A percentile compares a stretch with the other conserved stretches of the same genome.
These are phyloP conservation scores for Cryphonectria nitschkei DNA, from an alignment of 2,329 filamentous ascomycete genomes.

Conservation along the genomic window DNA sequence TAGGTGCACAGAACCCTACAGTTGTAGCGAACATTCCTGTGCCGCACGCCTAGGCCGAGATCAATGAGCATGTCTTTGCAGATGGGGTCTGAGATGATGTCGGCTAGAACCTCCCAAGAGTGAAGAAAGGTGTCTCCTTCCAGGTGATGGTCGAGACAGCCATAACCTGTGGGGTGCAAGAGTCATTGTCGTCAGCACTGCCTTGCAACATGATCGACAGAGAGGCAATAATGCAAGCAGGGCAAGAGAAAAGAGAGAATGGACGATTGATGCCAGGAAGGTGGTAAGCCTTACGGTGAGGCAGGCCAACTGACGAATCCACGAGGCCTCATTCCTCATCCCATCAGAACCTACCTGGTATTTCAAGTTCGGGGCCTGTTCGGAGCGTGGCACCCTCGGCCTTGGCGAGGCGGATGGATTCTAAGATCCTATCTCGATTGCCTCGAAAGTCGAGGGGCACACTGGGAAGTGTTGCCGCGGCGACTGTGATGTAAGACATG, in stretches of 20 bases:
- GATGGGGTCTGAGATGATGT: slow-evolving; percentile 31
- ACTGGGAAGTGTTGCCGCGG: slow-evolving; percentile 41
- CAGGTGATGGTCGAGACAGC: slow-evolving; percentile 40
- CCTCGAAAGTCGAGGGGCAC: slow-evolving; percentile 63
- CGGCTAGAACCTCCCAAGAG: slow-evolving; percentile 32
- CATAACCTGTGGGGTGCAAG: slow-evolving; percentile 33
- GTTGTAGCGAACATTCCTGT: slow-evolving; percentile 45
- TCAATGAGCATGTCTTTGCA: slow-evolving; percentile 33
- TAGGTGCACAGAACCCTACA: slow-evolving; percentile 41
- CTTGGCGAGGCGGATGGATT: slow-evolving; percentile 65
- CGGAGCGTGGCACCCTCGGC: slow-evolving; percentile 63
- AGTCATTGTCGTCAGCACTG: background rate
- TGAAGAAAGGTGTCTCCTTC: slow-evolving; percentile 32
- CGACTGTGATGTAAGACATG: slow-evolving; percentile 42
- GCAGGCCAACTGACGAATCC: background rate
- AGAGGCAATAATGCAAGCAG: background rate
- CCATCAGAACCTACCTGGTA: slow-evolving; percentile 32
- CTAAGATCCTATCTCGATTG: slow-evolving; percentile 65
- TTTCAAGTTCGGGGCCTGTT: slow-evolving; percentile 56
- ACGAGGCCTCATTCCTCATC: background rate
- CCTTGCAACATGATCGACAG: background rate
- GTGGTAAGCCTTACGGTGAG: background rate
- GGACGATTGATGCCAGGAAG: background rate
- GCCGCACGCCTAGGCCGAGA: slow-evolving; percentile 33
- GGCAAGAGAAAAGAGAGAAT: background rate